Evolutionary conservation across 768 basidiomycete species (phyloP).

Genomic region (Boletellus ananas): DNA sequence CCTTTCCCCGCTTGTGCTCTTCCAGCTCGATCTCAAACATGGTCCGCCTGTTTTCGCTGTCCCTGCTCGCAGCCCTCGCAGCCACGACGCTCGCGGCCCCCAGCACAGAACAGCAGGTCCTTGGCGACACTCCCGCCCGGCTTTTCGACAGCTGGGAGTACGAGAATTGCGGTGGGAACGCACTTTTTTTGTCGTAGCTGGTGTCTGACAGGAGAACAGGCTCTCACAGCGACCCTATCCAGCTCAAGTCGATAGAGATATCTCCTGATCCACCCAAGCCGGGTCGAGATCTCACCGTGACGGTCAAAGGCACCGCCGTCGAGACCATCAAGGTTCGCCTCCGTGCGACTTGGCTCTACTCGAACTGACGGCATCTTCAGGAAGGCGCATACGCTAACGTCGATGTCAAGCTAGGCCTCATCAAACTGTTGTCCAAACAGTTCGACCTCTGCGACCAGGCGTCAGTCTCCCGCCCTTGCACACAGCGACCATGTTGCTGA

Average conservation of each 20-base stretch:
- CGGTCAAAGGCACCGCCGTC: slow-evolving; percentile 57
- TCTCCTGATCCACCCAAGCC: slow-evolving; percentile 88
- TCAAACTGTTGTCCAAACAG: slow-evolving; percentile 78
- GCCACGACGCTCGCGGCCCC: slow-evolving; percentile 23
- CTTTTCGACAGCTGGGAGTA: slow-evolving; percentile 59
- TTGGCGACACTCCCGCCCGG: slow-evolving; percentile 30
- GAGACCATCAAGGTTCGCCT: slow-evolving; percentile 60
- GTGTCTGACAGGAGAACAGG: slow-evolving; percentile 37
- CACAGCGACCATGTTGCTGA: slow-evolving; percentile 1
- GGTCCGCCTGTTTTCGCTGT: slow-evolving; percentile 27
- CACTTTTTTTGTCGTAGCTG: slow-evolving; percentile 5
- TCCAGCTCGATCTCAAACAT: slow-evolving; percentile 16
- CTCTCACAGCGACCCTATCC: slow-evolving; percentile 40
- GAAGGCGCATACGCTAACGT: slow-evolving; percentile 92
- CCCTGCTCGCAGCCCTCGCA: slow-evolving; percentile 29
- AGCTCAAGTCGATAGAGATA: slow-evolving; percentile 68
- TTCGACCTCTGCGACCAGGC: slow-evolving; percentile 95
- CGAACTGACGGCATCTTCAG: slow-evolving; percentile 39
- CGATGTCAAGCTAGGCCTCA: slow-evolving; percentile 85
- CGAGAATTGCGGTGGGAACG: slow-evolving; percentile 64
- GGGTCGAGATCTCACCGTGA: slow-evolving; percentile 85
- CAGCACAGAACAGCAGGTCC: slow-evolving; percentile 28
- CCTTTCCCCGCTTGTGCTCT: slow-evolving; percentile 21
- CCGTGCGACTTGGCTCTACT: background rate
- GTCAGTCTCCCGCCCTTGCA: slow-evolving; percentile 47